A percentile compares a stretch with the other conserved stretches of the same genome.
phyloP scores from a whole-genome alignment of 2,329 filamentous ascomycete genomes.

The Penicillium fuscoglaucum region DNA sequence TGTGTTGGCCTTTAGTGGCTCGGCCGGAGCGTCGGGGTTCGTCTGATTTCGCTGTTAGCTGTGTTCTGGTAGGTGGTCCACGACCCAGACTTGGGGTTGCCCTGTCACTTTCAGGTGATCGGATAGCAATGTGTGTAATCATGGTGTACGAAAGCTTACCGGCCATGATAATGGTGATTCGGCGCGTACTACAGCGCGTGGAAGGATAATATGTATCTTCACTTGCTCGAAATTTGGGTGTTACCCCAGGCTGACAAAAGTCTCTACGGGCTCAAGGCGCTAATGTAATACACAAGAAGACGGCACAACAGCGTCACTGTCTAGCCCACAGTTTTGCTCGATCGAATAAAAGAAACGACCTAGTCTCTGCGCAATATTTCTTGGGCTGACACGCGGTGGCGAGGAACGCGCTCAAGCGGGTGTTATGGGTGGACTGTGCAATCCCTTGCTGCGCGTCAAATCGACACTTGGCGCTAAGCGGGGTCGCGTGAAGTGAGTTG shows the following conservation, averaged over 20 bases:
- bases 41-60: slow-evolving; percentile 52
- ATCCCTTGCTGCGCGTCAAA: slow-evolving; percentile 31
- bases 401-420: slow-evolving; percentile 18
- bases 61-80: slow-evolving; percentile 10
- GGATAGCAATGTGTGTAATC: slow-evolving; percentile 11
- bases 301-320: slow-evolving; percentile 32
- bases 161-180: slow-evolving; percentile 52
- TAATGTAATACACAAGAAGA: slow-evolving; percentile 45
- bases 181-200: slow-evolving; percentile 41
- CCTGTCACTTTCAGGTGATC: slow-evolving; percentile 6
- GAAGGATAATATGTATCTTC: slow-evolving; percentile 22
- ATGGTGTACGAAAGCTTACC: slow-evolving; percentile 56
- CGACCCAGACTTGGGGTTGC: neutral
- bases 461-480: slow-evolving; percentile 29
- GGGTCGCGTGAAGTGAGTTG: slow-evolving; percentile 30
- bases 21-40: slow-evolving; percentile 93
- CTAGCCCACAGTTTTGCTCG: slow-evolving; percentile 38
- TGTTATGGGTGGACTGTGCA: slow-evolving; percentile 21
- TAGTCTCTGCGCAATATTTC: slow-evolving; percentile 23
- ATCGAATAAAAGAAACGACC: slow-evolving; percentile 25
- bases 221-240: slow-evolving; percentile 24
- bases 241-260: slow-evolving; percentile 30
- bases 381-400: slow-evolving; percentile 14
- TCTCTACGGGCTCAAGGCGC: slow-evolving; percentile 45
- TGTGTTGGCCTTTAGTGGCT: slow-evolving; percentile 96